Evolutionary conservation across 345 rosid genomes (phyloP).

Genomic region (Cochlearia excelsa): DNA sequence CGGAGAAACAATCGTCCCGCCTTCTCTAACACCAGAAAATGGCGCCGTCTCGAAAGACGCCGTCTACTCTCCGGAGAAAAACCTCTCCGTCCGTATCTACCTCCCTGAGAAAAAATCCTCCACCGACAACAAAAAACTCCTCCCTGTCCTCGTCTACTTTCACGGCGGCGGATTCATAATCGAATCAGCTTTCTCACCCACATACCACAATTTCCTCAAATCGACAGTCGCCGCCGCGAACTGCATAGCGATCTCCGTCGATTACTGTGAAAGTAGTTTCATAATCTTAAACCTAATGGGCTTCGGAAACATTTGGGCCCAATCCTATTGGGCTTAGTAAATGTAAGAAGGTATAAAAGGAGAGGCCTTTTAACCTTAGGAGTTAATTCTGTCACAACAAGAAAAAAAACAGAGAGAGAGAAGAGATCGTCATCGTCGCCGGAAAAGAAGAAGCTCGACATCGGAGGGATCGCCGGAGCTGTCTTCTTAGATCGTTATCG

Average conservation of each 20-base stretch:
- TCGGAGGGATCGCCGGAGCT: no score
- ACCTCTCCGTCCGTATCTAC: conserved; percentile 41
- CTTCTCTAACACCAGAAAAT: conserved; percentile 32
- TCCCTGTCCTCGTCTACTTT: background rate
- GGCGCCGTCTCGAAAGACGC: conserved; percentile 42
- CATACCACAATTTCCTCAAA: background rate
- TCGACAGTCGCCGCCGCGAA: background rate
- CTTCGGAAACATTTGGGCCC: no score
- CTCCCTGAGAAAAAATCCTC: conserved; percentile 25
- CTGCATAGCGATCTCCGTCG: background rate
- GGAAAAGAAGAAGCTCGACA: no score
- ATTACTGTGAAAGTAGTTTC: no score
- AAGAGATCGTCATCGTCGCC: no score
- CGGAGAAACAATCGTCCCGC: conserved; percentile 27
- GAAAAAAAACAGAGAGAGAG: no score
- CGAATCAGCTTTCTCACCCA: background rate
- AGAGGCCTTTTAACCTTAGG: no score
- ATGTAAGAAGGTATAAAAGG: no score
- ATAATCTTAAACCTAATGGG: no score
- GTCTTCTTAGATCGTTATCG: no score
- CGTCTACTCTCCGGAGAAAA: conserved; percentile 5
- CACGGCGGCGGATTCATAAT: background rate
- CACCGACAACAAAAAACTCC: background rate
- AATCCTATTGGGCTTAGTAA: no score
- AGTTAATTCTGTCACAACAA: no score